Conservation (phyloP, 108 stramenopile species). For the Schizochytrium sp. region DNA sequence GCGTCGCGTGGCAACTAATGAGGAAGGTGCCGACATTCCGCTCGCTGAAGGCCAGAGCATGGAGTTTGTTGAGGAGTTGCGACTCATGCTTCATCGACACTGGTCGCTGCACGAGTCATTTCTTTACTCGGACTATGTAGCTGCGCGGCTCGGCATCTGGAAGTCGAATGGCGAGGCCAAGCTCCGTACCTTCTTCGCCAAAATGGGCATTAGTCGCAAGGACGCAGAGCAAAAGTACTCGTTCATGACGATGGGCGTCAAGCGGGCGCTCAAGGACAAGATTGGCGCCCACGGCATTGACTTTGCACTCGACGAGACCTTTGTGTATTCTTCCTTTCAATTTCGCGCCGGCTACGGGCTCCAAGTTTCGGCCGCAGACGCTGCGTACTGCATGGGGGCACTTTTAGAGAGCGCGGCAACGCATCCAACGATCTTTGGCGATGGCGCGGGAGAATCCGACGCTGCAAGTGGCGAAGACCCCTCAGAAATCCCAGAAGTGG, state of each 20-base stretch:
- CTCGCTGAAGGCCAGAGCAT: background rate
- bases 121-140: background rate
- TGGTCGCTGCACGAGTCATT: conserved; percentile 10
- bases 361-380: background rate
- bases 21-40: background rate
- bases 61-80: background rate
- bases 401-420: background rate
- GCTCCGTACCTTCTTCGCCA: conserved; percentile 8
- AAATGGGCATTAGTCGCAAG: background rate
- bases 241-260: background rate
- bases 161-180: background rate
- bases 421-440: background rate
- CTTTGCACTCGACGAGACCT: background rate
- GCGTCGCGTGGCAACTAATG: background rate
- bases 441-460: background rate
- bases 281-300: background rate
- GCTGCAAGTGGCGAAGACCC: background rate
- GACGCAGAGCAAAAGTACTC: conserved; percentile 17
- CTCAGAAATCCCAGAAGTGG: background rate
- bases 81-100: background rate
- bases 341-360: background rate
- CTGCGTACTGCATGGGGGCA: background rate
- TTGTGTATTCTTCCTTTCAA: background rate
- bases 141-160: background rate
- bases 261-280: background rate